Conservation (phyloP, 1,139 yeast species). For the Torulaspora pretoriensis region DNA sequence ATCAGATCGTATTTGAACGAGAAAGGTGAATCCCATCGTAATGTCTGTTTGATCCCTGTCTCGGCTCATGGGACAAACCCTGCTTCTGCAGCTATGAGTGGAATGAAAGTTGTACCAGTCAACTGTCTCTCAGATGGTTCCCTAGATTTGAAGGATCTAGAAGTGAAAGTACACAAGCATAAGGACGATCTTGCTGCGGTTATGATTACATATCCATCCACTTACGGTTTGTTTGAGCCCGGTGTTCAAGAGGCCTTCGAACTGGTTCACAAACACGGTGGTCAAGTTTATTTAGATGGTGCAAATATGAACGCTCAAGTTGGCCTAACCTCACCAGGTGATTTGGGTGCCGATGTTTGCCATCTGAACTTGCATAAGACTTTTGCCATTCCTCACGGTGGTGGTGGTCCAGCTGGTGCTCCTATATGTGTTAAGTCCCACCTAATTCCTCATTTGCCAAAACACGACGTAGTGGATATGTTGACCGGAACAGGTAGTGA, state of each 20-base stretch:
- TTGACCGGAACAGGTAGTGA: constrained; percentile 45
- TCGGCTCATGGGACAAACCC: constrained; percentile 99
- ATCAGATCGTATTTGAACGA: constrained; percentile 74
- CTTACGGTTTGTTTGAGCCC: constrained; percentile 94
- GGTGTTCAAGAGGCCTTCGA: constrained; percentile 82
- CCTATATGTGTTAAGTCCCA: constrained; percentile 92
- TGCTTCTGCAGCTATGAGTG: constrained; percentile 97
- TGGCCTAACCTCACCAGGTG: constrained; percentile 96
- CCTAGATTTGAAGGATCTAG: constrained; percentile 72
- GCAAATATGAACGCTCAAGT: constrained; percentile 99
- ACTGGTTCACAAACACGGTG: constrained; percentile 78
- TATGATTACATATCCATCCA: constrained; percentile 97
- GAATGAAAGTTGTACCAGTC: constrained; percentile 86
- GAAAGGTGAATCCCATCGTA: constrained; percentile 64
- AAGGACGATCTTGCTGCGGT: constrained; percentile 73
- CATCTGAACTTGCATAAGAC: constrained; percentile 95
- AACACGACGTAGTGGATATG: constrained; percentile 60
- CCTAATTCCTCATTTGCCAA: constrained; percentile 77
- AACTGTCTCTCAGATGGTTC: constrained; percentile 85
- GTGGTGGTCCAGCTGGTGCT: constrained; percentile 99
- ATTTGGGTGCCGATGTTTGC: constrained; percentile 97
- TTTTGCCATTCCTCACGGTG: constrained; percentile 97
- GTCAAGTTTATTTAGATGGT: constrained; percentile 96
- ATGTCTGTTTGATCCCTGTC: constrained; percentile 90
- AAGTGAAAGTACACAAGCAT: constrained; percentile 67